These are phyloP conservation scores for Akanthomyces muscarius DNA, from an alignment of 2,329 filamentous ascomycete genomes.

Conservation along the genomic window DNA sequence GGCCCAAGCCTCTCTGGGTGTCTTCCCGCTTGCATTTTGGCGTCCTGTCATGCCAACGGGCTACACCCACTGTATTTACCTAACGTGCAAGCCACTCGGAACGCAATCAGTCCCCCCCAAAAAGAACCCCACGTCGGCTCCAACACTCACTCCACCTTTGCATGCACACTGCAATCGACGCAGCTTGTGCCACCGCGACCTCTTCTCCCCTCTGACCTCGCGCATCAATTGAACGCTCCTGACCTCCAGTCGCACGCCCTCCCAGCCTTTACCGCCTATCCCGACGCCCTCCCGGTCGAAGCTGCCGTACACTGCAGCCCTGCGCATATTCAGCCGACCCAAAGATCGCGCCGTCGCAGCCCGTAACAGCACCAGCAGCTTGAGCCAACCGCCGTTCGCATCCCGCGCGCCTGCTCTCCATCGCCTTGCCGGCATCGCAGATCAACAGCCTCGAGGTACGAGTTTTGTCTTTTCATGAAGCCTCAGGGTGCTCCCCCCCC, in stretches of 20 bases:
- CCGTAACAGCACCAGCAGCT: neutral
- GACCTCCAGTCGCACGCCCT: constrained; percentile 7
- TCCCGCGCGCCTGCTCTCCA: neutral
- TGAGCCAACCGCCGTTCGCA: neutral
- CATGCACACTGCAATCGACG: constrained; percentile 4
- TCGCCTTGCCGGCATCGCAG: neutral
- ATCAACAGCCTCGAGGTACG: neutral
- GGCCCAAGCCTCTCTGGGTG: no score
- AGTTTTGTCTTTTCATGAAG: neutral
- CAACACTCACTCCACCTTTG: constrained; percentile 11
- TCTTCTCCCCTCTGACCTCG: neutral
- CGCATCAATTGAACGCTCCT: constrained; percentile 14
- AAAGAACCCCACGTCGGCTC: constrained; percentile 9
- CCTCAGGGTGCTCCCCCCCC: neutral
- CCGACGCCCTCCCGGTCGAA: constrained; percentile 4
- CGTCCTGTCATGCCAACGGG: no score
- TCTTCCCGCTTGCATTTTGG: neutral
- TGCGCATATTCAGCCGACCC: constrained; percentile 1
- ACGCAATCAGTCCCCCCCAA: no score
- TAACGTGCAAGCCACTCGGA: no score
- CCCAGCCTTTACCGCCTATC: neutral
- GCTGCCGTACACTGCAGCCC: constrained; percentile 3
- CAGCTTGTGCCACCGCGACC: constrained; percentile 5
- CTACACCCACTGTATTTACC: no score
- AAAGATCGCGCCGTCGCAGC: constrained; percentile 3